Evolutionary conservation across 768 basidiomycete genomes (phyloP).

Genomic region (Arthromyces matolae): DNA sequence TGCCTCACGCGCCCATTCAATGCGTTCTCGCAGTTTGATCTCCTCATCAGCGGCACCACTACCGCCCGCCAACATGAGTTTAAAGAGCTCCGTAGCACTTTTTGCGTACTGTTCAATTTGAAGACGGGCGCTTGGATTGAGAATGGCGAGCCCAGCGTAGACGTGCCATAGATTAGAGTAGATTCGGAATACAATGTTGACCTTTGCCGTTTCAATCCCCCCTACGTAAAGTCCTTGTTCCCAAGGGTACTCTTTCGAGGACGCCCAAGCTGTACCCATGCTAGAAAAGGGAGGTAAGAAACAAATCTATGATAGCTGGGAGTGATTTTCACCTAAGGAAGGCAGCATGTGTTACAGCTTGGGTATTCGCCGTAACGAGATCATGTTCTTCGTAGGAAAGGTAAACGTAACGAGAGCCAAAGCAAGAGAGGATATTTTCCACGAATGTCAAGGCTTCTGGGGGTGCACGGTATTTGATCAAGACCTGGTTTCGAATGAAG

Average conservation of each 20-base stretch:
- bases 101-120: conserved; percentile 93
- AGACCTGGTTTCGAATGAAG: conserved; percentile 49
- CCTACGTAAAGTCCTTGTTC: conserved; percentile 93
- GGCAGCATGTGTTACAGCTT: conserved; percentile 96
- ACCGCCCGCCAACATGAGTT: conserved; percentile 79
- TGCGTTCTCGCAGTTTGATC: conserved; percentile 57
- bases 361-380: conserved; percentile 93
- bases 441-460: conserved; percentile 72
- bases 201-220: conserved; percentile 97
- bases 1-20: conserved; percentile 66
- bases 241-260: conserved; percentile 82
- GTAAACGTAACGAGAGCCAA: conserved; percentile 85
- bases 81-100: conserved; percentile 86
- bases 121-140: conserved; percentile 83
- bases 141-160: conserved; percentile 96
- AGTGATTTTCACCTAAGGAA: conserved; percentile 71
- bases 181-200: conserved; percentile 93
- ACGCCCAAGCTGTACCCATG: conserved; percentile 97
- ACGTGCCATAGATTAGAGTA: conserved; percentile 99
- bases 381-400: conserved; percentile 97
- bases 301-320: neutral
- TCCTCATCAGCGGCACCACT: conserved; percentile 34
- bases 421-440: conserved; percentile 74
- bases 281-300: conserved; percentile 36
- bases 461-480: conserved; percentile 83